Conservation (phyloP, 73 alveolate genomes). For the Paramecium octaurelia region DNA sequence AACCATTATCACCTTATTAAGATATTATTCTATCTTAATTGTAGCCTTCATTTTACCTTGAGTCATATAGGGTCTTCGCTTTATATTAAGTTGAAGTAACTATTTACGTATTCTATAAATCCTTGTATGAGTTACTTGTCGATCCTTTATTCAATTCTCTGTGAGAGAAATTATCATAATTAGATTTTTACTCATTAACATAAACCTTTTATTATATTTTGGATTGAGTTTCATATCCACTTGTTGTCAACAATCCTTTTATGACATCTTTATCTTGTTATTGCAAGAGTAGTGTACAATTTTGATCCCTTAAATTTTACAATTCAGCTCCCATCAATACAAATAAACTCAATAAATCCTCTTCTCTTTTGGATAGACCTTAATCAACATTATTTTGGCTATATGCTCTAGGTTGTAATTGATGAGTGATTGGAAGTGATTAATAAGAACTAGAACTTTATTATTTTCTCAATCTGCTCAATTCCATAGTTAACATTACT, state of each 20-base stretch:
- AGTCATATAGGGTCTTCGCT: not conserved
- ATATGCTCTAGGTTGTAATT: not conserved
- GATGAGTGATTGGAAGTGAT: not conserved
- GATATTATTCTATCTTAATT: not conserved
- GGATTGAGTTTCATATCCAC: not conserved
- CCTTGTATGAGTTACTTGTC: not conserved
- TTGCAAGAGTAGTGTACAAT: not conserved
- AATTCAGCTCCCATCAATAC: slow-evolving; percentile 37
- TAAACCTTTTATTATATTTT: not conserved
- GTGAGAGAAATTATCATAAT: not conserved
- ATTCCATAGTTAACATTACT: not conserved
- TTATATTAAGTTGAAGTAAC: not conserved
- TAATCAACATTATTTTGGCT: not conserved
- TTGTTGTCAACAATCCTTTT: not conserved
- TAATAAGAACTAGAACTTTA: not conserved
- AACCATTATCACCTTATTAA: slow-evolving; percentile 7
- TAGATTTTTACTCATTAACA: not conserved
- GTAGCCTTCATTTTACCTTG: not conserved
- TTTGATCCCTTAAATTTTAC: not conserved
- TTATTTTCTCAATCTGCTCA: not conserved
- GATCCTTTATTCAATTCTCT: not conserved
- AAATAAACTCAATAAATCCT: not conserved
- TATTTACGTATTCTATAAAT: not conserved
- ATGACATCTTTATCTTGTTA: not conserved
- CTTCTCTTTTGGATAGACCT: not conserved